A percentile compares a stretch with the other conserved stretches of the same genome.
Conservation (phyloP, 2,329 filamentous ascomycete genomes). For the Sphaerulina musiva region DNA sequence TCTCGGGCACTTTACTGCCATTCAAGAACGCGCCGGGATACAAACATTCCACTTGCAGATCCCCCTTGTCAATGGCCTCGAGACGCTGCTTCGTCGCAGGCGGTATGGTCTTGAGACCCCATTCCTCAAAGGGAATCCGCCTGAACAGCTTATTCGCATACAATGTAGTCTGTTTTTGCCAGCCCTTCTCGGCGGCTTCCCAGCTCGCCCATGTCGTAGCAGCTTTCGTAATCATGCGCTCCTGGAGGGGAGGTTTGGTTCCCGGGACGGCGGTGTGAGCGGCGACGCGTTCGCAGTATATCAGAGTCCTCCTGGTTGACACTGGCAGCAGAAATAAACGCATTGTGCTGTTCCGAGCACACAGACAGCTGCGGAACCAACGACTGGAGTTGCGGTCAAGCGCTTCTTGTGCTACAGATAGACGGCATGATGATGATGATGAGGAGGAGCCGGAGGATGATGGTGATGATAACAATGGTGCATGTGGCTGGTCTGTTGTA, state of each 20-base stretch:
- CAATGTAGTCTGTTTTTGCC: slow-evolving; percentile 79
- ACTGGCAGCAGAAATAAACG: slow-evolving; percentile 90
- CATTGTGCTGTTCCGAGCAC: slow-evolving; percentile 49
- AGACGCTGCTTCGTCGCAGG: slow-evolving; percentile 63
- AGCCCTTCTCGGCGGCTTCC: slow-evolving; percentile 65
- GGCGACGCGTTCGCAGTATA: slow-evolving; percentile 75
- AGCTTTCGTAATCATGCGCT: slow-evolving; percentile 65
- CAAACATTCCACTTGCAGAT: slow-evolving; percentile 48
- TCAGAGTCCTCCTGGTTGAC: slow-evolving; percentile 79
- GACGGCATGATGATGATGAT: neutral
- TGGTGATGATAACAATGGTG: too few relatives aligned
- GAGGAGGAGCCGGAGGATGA: neutral
- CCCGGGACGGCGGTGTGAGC: slow-evolving; percentile 34
- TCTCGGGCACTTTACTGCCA: slow-evolving; percentile 51
- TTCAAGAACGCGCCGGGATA: slow-evolving; percentile 69
- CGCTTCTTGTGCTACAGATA: neutral
- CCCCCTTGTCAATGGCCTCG: slow-evolving; percentile 56
- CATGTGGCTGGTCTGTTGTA: neutral
- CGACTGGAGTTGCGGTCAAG: slow-evolving; percentile 4
- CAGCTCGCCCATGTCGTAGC: slow-evolving; percentile 74
- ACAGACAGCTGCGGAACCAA: neutral
- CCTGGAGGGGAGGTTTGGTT: slow-evolving; percentile 53
- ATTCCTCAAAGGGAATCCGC: slow-evolving; percentile 92
- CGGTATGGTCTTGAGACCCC: slow-evolving; percentile 92
- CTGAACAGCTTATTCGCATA: slow-evolving; percentile 83